A percentile compares a stretch with the other conserved stretches of the same genome.
Evolutionary conservation across 2,329 filamentous ascomycete genomes (phyloP).

Genomic region (Cladophialophora bantiana): DNA sequence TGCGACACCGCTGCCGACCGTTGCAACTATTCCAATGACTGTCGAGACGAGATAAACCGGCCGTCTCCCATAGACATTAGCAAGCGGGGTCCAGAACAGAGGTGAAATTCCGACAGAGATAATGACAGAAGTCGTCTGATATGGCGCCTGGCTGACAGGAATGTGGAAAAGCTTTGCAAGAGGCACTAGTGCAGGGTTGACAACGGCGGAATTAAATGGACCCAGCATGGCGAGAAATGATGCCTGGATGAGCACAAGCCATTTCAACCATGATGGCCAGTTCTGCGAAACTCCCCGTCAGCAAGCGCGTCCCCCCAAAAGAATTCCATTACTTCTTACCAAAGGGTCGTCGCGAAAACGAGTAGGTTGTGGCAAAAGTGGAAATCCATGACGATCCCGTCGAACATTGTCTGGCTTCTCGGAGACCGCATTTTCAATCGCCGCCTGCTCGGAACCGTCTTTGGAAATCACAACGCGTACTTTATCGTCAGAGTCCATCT

Average conservation of each 20-base stretch:
- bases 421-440: background rate
- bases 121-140: slow-evolving; percentile 46
- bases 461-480: background rate
- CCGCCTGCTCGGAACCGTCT: background rate
- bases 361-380: background rate
- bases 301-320: background rate
- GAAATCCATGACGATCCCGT: slow-evolving; percentile 6
- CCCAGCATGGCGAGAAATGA: slow-evolving; percentile 44
- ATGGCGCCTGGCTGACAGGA: slow-evolving; percentile 43
- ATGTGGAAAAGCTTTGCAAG: slow-evolving; percentile 43
- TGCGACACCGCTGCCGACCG: slow-evolving; percentile 28
- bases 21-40: slow-evolving; percentile 42
- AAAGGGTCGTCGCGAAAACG: slow-evolving; percentile 2
- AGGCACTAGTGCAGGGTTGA: slow-evolving; percentile 45
- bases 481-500: background rate
- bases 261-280: slow-evolving; percentile 40
- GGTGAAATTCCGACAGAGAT: slow-evolving; percentile 42
- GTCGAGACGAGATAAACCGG: slow-evolving; percentile 44
- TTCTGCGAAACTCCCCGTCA: slow-evolving; percentile 22
- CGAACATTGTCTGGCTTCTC: slow-evolving; percentile 1
- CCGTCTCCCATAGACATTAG: slow-evolving; percentile 46
- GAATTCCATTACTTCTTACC: background rate
- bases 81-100: slow-evolving; percentile 41
- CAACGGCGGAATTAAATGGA: slow-evolving; percentile 40
- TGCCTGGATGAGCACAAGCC: slow-evolving; percentile 41